Evolutionary conservation across 352 stramenopile genomes (phyloP).

Genomic region (Phytophthora capsici): DNA sequence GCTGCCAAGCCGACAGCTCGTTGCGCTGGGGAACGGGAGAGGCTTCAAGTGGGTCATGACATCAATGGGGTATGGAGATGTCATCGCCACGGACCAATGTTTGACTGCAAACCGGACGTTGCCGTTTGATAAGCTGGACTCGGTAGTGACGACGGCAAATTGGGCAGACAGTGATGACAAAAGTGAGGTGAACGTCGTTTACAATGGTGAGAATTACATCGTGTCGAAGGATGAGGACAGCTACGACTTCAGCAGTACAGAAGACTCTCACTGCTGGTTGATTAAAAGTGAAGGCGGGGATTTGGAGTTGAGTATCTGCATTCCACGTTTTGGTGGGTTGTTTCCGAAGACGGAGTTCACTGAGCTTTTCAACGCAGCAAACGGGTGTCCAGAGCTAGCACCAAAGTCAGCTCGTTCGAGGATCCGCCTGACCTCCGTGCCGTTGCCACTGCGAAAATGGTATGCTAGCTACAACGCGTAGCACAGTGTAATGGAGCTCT

Average conservation of each 20-base stretch:
- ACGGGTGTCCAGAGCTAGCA: conserved; percentile 25
- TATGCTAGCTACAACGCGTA: conserved; percentile 36
- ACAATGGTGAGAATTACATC: conserved; percentile 22
- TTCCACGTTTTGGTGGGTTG: background rate
- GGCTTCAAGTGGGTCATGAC: conserved; percentile 36
- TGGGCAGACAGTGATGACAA: conserved; percentile 21
- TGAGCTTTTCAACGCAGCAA: conserved; percentile 22
- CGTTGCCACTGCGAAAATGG: conserved; percentile 40
- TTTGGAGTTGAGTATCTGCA: conserved; percentile 18
- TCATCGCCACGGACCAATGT: conserved; percentile 21
- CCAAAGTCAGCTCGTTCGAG: background rate
- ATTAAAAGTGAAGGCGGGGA: conserved; percentile 24
- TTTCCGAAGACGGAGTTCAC: conserved; percentile 13
- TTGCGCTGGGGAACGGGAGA: conserved; percentile 27
- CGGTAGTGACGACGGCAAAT: conserved; percentile 19
- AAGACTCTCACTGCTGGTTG: conserved; percentile 23
- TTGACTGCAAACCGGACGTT: conserved; percentile 11
- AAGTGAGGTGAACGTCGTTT: conserved; percentile 16
- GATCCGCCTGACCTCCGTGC: conserved; percentile 8
- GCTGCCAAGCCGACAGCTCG: conserved; percentile 22
- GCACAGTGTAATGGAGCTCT: too few relatives aligned
- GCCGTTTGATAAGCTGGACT: conserved; percentile 16
- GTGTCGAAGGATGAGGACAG: conserved; percentile 17
- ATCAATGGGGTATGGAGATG: conserved; percentile 23
- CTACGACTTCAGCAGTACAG: background rate